Evolutionary conservation across 2,329 filamentous ascomycete genomes (phyloP).

Genomic region (Beauveria sp.): DNA sequence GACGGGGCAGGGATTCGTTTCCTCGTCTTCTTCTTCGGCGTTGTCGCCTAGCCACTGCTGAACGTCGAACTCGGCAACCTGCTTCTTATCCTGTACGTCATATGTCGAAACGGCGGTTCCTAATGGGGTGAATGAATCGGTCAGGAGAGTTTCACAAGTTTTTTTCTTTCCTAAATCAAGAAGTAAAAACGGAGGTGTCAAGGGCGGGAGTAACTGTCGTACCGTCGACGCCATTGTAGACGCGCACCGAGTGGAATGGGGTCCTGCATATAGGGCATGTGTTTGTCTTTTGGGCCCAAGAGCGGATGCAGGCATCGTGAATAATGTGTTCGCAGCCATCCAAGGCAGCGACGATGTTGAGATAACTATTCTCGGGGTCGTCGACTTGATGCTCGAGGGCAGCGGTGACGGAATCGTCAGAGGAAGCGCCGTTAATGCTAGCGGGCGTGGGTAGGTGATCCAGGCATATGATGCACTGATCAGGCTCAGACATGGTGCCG

Average conservation of each 20-base stretch:
- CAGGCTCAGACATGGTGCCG: slow-evolving; percentile 45
- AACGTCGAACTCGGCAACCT: slow-evolving; percentile 85
- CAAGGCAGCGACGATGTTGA: slow-evolving; percentile 48
- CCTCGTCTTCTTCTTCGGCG: slow-evolving; percentile 63
- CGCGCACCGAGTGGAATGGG: slow-evolving; percentile 81
- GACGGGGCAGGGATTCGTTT: slow-evolving; percentile 68
- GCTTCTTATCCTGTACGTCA: slow-evolving; percentile 71
- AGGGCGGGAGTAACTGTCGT: slow-evolving; percentile 27
- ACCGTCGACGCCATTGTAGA: slow-evolving; percentile 76
- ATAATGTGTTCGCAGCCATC: slow-evolving; percentile 83
- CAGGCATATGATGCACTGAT: slow-evolving; percentile 65
- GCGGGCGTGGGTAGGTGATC: slow-evolving; percentile 43
- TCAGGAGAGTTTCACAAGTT: neutral
- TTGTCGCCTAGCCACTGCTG: slow-evolving; percentile 63
- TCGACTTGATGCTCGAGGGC: slow-evolving; percentile 13
- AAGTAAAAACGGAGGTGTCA: neutral
- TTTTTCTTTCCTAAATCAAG: too few species aligned
- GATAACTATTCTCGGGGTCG: slow-evolving; percentile 25
- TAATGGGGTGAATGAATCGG: slow-evolving; percentile 21
- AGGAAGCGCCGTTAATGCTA: slow-evolving; percentile 17
- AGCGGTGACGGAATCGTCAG: slow-evolving; percentile 17
- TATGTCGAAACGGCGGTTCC: slow-evolving; percentile 51
- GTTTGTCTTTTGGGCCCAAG: slow-evolving; percentile 98
- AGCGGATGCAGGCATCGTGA: slow-evolving; percentile 85
- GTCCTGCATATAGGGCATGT: slow-evolving; percentile 96